Evolutionary conservation across 2,329 filamentous ascomycete species (phyloP).

Genomic region (Pseudogymnoascus sp.): DNA sequence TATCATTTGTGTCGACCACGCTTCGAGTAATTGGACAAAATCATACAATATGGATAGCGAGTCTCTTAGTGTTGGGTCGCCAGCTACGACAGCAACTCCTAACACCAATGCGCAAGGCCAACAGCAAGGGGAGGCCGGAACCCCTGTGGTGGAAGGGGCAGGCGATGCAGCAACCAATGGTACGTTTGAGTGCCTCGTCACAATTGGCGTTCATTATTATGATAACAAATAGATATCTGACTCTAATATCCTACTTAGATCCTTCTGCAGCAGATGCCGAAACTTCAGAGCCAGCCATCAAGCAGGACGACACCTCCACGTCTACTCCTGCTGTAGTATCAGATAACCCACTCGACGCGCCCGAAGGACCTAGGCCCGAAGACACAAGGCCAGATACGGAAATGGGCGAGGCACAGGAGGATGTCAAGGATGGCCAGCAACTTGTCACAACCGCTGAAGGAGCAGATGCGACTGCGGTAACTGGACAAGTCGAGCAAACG

Average conservation of each 20-base stretch:
- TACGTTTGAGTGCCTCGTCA: conserved; percentile 42
- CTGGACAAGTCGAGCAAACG: conserved; percentile 55
- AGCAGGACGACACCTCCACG: conserved; percentile 57
- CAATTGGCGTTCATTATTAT: background rate
- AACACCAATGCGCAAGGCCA: conserved; percentile 51
- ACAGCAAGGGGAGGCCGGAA: conserved; percentile 37
- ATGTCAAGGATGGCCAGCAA: conserved; percentile 43
- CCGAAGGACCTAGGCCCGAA: conserved; percentile 56
- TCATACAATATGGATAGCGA: conserved; percentile 50
- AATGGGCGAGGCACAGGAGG: conserved; percentile 60
- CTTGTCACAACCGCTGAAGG: conserved; percentile 35
- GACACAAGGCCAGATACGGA: conserved; percentile 66
- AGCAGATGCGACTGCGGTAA: conserved; percentile 43
- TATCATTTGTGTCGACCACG: conserved; percentile 26
- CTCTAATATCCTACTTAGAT: conserved; percentile 38
- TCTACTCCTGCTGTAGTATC: conserved; percentile 47
- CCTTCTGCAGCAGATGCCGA: conserved; percentile 53
- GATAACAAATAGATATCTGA: conserved; percentile 13
- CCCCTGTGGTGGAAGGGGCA: conserved; percentile 21
- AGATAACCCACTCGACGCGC: conserved; percentile 64
- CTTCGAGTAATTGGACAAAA: conserved; percentile 17
- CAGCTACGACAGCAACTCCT: conserved; percentile 49
- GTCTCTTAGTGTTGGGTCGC: conserved; percentile 49
- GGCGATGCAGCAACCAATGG: conserved; percentile 50
- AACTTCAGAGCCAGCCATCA: conserved; percentile 43